Evolutionary conservation across 495 filamentous ascomycete genomes (phyloP).

Genomic region (Rhizodiscina lignyota): DNA sequence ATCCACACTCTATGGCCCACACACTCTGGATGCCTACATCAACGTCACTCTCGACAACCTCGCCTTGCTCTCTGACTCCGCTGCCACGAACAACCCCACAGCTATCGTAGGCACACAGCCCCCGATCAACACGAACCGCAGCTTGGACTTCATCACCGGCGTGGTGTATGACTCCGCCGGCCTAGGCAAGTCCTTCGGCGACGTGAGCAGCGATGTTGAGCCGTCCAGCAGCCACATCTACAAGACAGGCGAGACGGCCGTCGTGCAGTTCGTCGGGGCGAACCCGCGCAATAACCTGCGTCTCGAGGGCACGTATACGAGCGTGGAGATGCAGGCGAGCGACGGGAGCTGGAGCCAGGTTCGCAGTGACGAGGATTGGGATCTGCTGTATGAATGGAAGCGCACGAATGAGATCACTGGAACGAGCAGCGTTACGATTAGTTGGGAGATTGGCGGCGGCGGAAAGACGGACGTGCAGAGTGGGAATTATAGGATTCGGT

Average conservation of each 20-base stretch:
- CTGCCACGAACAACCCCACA: conserved; percentile 14
- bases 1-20: conserved; percentile 85
- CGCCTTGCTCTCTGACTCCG: conserved; percentile 42
- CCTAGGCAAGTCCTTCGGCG: conserved; percentile 60
- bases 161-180: conserved; percentile 63
- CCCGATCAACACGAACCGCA: conserved; percentile 66
- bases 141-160: conserved; percentile 62
- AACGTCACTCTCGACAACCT: conserved; percentile 62
- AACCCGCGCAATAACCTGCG: conserved; percentile 81
- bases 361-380: conserved; percentile 64
- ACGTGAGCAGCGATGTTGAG: conserved; percentile 43
- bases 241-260: conserved; percentile 36
- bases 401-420: conserved; percentile 54
- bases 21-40: conserved; percentile 80
- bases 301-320: conserved; percentile 62
- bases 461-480: conserved; percentile 5
- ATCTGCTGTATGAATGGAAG: conserved; percentile 64
- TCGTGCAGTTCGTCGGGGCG: conserved; percentile 63
- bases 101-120: conserved; percentile 31
- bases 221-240: too few relatives aligned
- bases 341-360: conserved; percentile 44
- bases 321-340: conserved; percentile 48
- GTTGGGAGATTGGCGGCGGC: conserved; percentile 45
- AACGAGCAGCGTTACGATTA: conserved; percentile 61
- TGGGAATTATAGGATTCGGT: conserved; percentile 69